Conservation (phyloP, 2,329 filamentous ascomycete species). For the Paecilomyces formosus region DNA sequence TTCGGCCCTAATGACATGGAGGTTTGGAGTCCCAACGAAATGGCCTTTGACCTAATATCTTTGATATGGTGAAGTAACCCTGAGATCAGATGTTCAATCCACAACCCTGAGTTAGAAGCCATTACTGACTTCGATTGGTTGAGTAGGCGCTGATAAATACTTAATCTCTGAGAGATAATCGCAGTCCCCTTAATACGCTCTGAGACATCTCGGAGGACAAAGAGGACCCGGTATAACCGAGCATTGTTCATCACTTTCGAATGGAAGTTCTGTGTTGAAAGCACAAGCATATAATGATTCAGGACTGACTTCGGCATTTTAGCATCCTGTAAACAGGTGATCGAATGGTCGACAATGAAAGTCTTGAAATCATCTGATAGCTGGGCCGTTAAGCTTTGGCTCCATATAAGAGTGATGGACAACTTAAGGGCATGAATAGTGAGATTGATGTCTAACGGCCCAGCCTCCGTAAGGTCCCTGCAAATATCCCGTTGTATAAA, state of each 20-base stretch:
- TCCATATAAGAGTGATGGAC: conserved; percentile 68
- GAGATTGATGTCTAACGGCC: conserved; percentile 57
- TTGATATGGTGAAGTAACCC: conserved; percentile 73
- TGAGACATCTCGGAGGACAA: conserved; percentile 64
- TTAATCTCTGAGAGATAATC: conserved; percentile 67
- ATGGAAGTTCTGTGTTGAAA: conserved; percentile 73
- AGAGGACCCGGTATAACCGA: conserved; percentile 63
- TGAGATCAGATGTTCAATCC: conserved; percentile 74
- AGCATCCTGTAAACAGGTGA: conserved; percentile 62
- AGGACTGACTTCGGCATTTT: conserved; percentile 67
- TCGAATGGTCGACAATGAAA: conserved; percentile 74
- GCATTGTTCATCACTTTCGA: conserved; percentile 65
- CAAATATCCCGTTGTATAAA: conserved; percentile 79
- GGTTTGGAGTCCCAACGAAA: conserved; percentile 65
- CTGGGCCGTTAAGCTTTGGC: conserved; percentile 60
- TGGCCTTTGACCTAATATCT: conserved; percentile 68
- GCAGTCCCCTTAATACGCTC: conserved; percentile 71
- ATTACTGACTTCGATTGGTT: conserved; percentile 65
- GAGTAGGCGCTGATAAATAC: conserved; percentile 71
- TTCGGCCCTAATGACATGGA: conserved; percentile 64
- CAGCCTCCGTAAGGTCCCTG: conserved; percentile 50
- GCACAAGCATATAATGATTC: conserved; percentile 70
- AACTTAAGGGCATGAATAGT: conserved; percentile 71
- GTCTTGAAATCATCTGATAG: conserved; percentile 71
- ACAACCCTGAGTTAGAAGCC: conserved; percentile 60